Percentiles rank a stretch among this genome's conserved stretches.
Evolutionary conservation across 768 basidiomycete genomes (phyloP).

Genomic region (Pleurotus pulmonarius): DNA sequence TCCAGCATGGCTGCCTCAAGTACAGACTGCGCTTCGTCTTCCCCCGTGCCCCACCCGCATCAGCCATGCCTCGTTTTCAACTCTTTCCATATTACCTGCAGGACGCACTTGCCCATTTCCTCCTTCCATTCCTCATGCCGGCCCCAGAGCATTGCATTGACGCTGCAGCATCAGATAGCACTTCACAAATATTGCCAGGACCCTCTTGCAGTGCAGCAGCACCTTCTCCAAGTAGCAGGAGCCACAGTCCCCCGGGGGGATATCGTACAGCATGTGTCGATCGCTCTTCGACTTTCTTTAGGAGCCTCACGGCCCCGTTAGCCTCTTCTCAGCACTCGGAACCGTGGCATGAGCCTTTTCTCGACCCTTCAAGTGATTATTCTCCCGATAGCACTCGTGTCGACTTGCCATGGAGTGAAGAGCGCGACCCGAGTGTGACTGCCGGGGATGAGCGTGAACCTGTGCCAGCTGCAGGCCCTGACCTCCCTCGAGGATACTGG

Average conservation of each 20-base stretch:
- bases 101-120: not conserved
- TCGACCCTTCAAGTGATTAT: not conserved
- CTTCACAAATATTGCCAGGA: not conserved
- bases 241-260: not conserved
- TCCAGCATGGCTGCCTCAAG: slow-evolving; percentile 9
- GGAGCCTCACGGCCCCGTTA: slow-evolving; percentile 12
- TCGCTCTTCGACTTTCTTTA: slow-evolving; percentile 11
- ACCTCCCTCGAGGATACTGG: slow-evolving; percentile 1
- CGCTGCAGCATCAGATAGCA: slow-evolving; percentile 1
- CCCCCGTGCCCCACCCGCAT: not conserved
- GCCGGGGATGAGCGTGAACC: not conserved
- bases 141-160: not conserved
- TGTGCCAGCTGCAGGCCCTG: not conserved
- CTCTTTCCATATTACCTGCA: slow-evolving; percentile 7
- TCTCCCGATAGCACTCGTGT: not conserved
- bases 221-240: not conserved
- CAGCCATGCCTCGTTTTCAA: slow-evolving; percentile 5
- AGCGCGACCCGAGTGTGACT: not conserved
- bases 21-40: not conserved
- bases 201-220: not conserved
- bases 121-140: slow-evolving; percentile 6
- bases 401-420: not conserved
- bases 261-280: slow-evolving; percentile 8
- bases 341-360: not conserved
- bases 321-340: slow-evolving; percentile 1